phyloP scores from a whole-genome alignment of 1,284 basidiomycete genomes.

The Polyporus tsugae region DNA sequence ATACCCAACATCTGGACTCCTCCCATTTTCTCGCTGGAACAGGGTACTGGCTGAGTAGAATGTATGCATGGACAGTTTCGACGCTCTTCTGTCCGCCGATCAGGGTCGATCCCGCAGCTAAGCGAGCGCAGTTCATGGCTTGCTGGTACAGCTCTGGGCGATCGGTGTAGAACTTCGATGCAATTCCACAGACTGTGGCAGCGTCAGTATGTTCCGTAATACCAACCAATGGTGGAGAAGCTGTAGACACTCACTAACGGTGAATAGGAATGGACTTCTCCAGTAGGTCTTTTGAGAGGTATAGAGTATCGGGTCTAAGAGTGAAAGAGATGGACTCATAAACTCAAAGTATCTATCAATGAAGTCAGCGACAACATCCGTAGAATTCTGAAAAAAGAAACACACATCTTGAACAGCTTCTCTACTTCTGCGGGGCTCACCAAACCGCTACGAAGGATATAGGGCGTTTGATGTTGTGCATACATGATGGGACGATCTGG shows the following conservation, averaged over 20 bases:
- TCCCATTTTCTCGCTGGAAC: slow-evolving; percentile 79
- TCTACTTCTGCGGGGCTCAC: slow-evolving; percentile 79
- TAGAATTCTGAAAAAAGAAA: slow-evolving; percentile 11
- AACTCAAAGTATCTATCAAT: slow-evolving; percentile 70
- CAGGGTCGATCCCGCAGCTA: slow-evolving; percentile 76
- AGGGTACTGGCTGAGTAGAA: slow-evolving; percentile 78
- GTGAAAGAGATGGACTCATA: slow-evolving; percentile 77
- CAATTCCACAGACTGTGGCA: slow-evolving; percentile 74
- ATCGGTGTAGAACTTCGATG: slow-evolving; percentile 74
- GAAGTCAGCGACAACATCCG: slow-evolving; percentile 6
- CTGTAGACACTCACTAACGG: slow-evolving; percentile 69
- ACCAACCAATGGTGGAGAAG: not conserved
- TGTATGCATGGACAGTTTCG: slow-evolving; percentile 78
- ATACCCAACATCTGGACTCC: slow-evolving; percentile 82
- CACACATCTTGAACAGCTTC: slow-evolving; percentile 80
- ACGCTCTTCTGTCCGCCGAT: slow-evolving; percentile 79
- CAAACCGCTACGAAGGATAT: slow-evolving; percentile 75
- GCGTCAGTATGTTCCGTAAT: slow-evolving; percentile 10
- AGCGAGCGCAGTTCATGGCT: slow-evolving; percentile 75
- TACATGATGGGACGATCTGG: slow-evolving; percentile 46
- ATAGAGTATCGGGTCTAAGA: slow-evolving; percentile 80
- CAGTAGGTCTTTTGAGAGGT: slow-evolving; percentile 76
- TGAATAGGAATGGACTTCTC: slow-evolving; percentile 84
- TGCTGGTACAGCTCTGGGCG: slow-evolving; percentile 72
- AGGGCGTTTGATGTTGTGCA: slow-evolving; percentile 62